Base-by-base conservation (phyloP, 2,329 filamentous ascomycete species). In the Diaporthe destruens region DNA sequence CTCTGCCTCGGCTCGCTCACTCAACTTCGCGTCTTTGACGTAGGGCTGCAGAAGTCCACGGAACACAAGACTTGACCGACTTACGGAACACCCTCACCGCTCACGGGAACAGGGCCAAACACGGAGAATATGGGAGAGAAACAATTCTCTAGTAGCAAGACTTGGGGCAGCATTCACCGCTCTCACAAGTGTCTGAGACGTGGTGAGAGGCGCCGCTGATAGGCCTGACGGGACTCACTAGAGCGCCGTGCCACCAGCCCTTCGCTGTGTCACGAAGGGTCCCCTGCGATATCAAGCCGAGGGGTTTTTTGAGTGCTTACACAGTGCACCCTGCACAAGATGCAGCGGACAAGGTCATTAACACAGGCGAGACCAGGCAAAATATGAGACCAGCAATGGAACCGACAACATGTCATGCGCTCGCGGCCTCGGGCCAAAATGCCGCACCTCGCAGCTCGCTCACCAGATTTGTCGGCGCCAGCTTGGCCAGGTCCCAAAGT, bases 21-120 rank as follows among this genome's bases (percentile, higher is more conserved):
- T 18, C 39, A 42, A 18, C 61, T 39, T 39, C 32, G n/a, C 61
- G 47, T 39, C 61, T 36, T 65, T 66, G 61, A 53, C 61, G 61
- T 66, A 66, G 61, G 61, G 61, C 61, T 66, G 61, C 61, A 66
- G 61, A 36, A 66, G 39, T 14, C 32, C 23, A 53, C 61, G 61
- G 61, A 66, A 53, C 61, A 66, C 61, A 66, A 20, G 53, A n/a
- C n/a, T 53, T 47, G 32, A 25, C 47, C 61, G 61, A 39, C 61
- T 39, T 53, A 11, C 47, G 61, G 32, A 53, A 66, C 61, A 66
- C 47, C 61, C 4, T 66, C 61, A 66, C 61, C 61, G 61, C 61
- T 39, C 25, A 32, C 32, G 16, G 16, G 29, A 66, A 39, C 47
- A 53, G 47, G 47, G 8, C 11, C 18, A 66, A 39, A 36, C 61